Base-by-base conservation (phyloP, 495 filamentous ascomycete species). In the Lasiosphaeriaceae sp. region DNA sequence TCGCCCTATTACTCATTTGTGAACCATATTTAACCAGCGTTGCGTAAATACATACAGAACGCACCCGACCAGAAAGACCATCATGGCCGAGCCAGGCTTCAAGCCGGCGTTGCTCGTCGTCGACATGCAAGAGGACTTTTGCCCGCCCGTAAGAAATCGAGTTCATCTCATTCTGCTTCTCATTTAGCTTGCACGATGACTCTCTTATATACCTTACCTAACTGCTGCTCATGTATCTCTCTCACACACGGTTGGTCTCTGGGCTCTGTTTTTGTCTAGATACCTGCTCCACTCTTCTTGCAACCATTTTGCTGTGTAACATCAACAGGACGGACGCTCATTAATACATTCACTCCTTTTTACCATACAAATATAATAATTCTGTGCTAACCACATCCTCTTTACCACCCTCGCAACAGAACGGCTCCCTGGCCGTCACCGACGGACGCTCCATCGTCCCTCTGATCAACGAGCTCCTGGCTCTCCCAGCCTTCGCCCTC, bases 91-190 rank as follows among this genome's bases (percentile, higher is more conserved):
- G 17, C 34, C n/a, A 16, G 17, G 4, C 7, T 77, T 77, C 44
- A 63, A 59, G 49, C 73, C 77, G 11, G 75, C 77, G 17, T 61
- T 80, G 46, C 66, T 97, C 35, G 80, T 96, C 8, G 86, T 97
- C 20, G 92, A 97, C 69, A 78, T 96, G 73, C 94, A 98, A 74
- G 90, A 96, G 71, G 94, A 97, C 77, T 98, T 98, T 73, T 96
- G 90, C 72, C 90, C 89, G 57, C 93, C 93, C 22, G 90, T 94
- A 70, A 68, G 83, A 23, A 19, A 48, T 16, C 35, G 29, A 29
- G 23, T 17, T 16, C n/a, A 24, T 54, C 11, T 49, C 37, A 16
- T 31, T 31, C n/a, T n/a, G n/a, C n/a, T n/a, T n/a, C n/a, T n/a
- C n/a, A n/a, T n/a, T n/a, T n/a, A n/a, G n/a, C n/a, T n/a, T n/a